Evolutionary conservation across 257 asterid genomes (phyloP), one percentile per base, ranked within the genome.

Genomic region (Nicotiana noctiflora): DNA sequence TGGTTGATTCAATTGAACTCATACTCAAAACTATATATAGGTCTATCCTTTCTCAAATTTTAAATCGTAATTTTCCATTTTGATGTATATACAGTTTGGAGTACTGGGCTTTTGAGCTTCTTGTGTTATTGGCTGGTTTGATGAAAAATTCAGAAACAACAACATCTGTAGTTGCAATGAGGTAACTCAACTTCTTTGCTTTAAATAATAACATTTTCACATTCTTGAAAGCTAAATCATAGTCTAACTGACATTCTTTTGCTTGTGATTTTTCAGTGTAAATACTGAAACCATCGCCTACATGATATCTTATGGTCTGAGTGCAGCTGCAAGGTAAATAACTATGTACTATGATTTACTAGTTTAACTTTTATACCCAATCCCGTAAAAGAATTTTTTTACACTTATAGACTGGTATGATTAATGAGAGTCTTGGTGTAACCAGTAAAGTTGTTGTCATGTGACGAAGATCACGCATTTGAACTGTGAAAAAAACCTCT

Each of bases 101-200:
- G 80, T 89, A 85, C 37, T 92, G 98, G 93, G 98, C 97, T 74
- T 92, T 91, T 61, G 99, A 95, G 92, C 75, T 88, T 81, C 96
- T 93, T 25, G 99, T 95, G 53, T 79, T 95, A 67, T 77, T 93
- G 77, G 97, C 97, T 0, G 97, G 99, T 51, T 75, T 92, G 82
- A 89, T 95, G 99, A 98, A 98, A 23, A 79, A 93, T 61, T 81
- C 99, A 4, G 88, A 91, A 81, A 66, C 90, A 37, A 76, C 91
- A 3, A 95, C 99, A 55, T 92, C 99, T 1, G 74, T 95, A 19
- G 86, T 95, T 67, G 99, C 94, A 29, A 93, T 95, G 92, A 90
- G 98, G 99, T 40, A 40, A 37, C 7, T 95, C 76, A 79, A 88
- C 51, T 60, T 74, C 44, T 6, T 68, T 40, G 32, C 32, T 40